phyloP scores from a whole-genome alignment of 345 rosid genomes.

The Gossypium stocksii region DNA sequence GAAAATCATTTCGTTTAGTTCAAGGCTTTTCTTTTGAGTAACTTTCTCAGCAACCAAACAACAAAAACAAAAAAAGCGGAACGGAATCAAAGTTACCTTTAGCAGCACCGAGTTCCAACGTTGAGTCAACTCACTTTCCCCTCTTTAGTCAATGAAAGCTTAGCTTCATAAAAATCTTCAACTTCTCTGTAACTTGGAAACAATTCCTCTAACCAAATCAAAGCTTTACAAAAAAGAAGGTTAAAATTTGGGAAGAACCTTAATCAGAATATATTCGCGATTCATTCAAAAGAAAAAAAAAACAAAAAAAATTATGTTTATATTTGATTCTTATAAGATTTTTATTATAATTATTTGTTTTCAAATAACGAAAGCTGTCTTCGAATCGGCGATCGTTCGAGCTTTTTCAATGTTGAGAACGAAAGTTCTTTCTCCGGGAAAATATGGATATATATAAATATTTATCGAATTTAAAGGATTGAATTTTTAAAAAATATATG shows the following conservation, averaged over 20 bases:
- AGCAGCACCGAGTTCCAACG: constrained; percentile 9
- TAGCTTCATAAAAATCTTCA: constrained; percentile 16
- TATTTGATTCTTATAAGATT: neutral
- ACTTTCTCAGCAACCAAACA: constrained; percentile 30
- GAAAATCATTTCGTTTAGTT: neutral
- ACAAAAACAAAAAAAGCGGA: constrained; percentile 25
- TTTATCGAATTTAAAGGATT: neutral
- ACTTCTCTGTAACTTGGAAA: constrained; percentile 5
- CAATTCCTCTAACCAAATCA: constrained; percentile 7
- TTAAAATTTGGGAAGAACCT: neutral
- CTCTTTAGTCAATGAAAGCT: constrained; percentile 31
- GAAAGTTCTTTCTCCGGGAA: neutral
- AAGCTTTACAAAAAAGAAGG: neutral
- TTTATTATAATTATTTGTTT: neutral
- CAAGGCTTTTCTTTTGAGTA: constrained; percentile 7
- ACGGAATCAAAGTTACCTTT: constrained; percentile 16
- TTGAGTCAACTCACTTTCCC: constrained; percentile 30
- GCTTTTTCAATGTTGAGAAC: neutral
- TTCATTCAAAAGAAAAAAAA: neutral
- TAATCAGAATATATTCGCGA: neutral
- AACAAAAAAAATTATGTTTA: neutral
- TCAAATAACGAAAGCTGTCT: neutral
- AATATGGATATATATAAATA: neutral
- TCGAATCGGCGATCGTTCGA: neutral
- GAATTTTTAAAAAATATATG: neutral